These are phyloP conservation scores for Rhazya stricta DNA, from an alignment of 257 asterid genomes.

Conservation along the genomic window DNA sequence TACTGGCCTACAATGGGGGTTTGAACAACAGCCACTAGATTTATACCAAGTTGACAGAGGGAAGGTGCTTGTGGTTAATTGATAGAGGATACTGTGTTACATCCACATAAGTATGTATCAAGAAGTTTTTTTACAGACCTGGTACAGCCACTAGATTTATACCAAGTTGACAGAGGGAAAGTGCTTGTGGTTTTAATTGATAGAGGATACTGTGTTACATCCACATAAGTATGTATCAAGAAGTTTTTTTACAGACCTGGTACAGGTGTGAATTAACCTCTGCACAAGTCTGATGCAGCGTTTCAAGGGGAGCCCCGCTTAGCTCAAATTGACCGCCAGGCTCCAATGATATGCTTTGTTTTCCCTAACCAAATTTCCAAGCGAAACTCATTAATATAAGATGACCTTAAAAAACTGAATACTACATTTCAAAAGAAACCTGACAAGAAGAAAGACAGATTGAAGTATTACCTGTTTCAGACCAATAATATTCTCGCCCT, in stretches of 20 bases:
- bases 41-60: background rate
- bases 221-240: background rate
- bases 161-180: background rate
- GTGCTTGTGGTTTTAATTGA: background rate
- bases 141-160: no score
- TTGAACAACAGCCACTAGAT: background rate
- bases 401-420: background rate
- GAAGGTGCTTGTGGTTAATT: background rate
- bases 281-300: slow-evolving; percentile 96
- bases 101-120: background rate
- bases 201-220: background rate
- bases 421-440: background rate
- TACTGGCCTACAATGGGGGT: background rate
- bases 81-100: background rate
- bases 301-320: slow-evolving; percentile 97
- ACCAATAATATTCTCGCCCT: slow-evolving; percentile 84
- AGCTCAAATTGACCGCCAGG: slow-evolving; percentile 99
- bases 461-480: slow-evolving; percentile 64
- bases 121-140: slow-evolving; percentile 32
- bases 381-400: background rate
- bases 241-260: slow-evolving; percentile 42
- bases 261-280: slow-evolving; percentile 98
- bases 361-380: slow-evolving; percentile 44
- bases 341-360: slow-evolving; percentile 93
- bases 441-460: background rate